Percentiles rank a stretch among this genome's conserved stretches.
Evolutionary conservation across 75 land plant genomes (phyloP).

Genomic region (Sequoia sempervirens): DNA sequence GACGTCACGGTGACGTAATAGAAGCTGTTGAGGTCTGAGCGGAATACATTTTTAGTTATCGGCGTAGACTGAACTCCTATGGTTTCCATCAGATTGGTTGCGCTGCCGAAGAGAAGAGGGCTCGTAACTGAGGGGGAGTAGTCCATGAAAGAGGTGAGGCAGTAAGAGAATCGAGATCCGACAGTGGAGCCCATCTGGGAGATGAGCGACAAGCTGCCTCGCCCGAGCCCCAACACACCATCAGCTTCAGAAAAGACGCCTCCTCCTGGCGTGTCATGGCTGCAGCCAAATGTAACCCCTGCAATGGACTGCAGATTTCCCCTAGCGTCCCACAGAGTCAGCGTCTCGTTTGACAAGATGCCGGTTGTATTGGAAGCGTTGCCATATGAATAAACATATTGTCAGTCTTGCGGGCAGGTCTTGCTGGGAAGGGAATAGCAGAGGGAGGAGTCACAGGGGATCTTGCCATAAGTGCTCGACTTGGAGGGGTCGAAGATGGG

Average conservation of each 20-base stretch:
- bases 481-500: too few species aligned
- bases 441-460: too few species aligned
- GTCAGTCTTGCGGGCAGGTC: slow-evolving; percentile 3
- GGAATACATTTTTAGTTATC: not conserved
- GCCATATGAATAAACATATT: slow-evolving; percentile 7
- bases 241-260: slow-evolving; percentile 7
- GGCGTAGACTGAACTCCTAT: slow-evolving; percentile 12
- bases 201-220: slow-evolving; percentile 41
- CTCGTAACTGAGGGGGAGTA: too few species aligned
- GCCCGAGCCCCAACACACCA: slow-evolving; percentile 26
- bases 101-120: slow-evolving; percentile 12
- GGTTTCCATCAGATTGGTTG: slow-evolving; percentile 5
- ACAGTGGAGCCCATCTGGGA: slow-evolving; percentile 28
- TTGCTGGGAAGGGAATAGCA: slow-evolving; percentile 14
- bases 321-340: slow-evolving; percentile 11
- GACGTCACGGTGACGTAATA: slow-evolving; percentile 21
- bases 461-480: too few species aligned
- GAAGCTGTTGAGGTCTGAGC: not conserved
- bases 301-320: not conserved
- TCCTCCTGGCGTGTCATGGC: not conserved
- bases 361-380: slow-evolving; percentile 27
- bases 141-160: too few species aligned
- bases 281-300: slow-evolving; percentile 21
- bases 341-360: slow-evolving; percentile 17
- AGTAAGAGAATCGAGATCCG: slow-evolving; percentile 7